Percentiles rank a stretch among this genome's conserved stretches.
Conservation (phyloP, 2,329 filamentous ascomycete species). For the Chalaropsis ovoidea region DNA sequence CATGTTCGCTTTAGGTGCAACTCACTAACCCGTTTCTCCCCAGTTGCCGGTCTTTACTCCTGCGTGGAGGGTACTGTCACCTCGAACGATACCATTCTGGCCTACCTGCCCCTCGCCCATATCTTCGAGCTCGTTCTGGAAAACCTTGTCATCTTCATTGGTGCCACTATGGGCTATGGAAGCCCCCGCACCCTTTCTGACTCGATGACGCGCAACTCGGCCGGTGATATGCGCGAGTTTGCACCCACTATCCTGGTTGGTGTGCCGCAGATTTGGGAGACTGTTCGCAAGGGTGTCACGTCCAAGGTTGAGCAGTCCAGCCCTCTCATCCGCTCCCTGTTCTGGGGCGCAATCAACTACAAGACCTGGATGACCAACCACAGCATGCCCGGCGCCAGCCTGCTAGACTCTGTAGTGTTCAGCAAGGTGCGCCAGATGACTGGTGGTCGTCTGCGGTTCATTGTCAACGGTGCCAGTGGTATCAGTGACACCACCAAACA, state of each 20-base stretch:
- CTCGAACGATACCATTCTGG: conserved; percentile 67
- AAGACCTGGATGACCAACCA: conserved; percentile 50
- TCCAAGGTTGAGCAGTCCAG: conserved; percentile 63
- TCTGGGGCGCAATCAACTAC: conserved; percentile 55
- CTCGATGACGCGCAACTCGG: conserved; percentile 73
- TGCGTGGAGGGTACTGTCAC: conserved; percentile 70
- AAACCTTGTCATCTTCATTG: conserved; percentile 79
- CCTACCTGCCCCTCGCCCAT: conserved; percentile 88
- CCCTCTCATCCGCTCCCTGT: conserved; percentile 62
- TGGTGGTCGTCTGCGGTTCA: conserved; percentile 76
- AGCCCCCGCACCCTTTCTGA: conserved; percentile 84
- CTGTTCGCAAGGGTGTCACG: conserved; percentile 88
- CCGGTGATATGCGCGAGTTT: conserved; percentile 88
- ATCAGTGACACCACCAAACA: conserved; percentile 77
- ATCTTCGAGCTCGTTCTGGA: conserved; percentile 96
- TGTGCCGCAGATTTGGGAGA: conserved; percentile 95
- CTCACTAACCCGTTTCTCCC: conserved; percentile 24
- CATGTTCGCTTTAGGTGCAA: conserved; percentile 22
- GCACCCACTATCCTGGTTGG: conserved; percentile 82
- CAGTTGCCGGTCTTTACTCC: conserved; percentile 66
- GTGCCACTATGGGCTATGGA: conserved; percentile 86
- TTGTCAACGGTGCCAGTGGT: conserved; percentile 88
- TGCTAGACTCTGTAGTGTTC: conserved; percentile 80
- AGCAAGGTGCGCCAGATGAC: conserved; percentile 84
- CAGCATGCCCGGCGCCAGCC: conserved; percentile 53